Conservation (phyloP, 768 basidiomycete species). For the Boletus patriciae region DNA sequence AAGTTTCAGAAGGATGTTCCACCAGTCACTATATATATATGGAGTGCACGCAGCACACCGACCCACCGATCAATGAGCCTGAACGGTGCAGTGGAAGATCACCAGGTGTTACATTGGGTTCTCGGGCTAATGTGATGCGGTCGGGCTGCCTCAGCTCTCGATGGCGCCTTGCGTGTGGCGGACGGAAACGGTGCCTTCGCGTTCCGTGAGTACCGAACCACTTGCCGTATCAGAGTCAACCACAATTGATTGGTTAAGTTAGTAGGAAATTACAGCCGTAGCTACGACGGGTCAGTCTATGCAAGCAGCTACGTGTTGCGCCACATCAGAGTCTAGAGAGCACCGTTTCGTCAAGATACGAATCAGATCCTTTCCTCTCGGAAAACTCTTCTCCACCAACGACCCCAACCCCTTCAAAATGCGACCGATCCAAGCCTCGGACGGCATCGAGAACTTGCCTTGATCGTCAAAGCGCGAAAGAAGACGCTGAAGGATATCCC, state of each 20-base stretch:
- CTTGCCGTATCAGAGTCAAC: too few species aligned
- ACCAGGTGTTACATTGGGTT: too few species aligned
- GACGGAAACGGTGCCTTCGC: too few species aligned
- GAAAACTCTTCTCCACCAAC: conserved; percentile 17
- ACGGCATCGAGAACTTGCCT: conserved; percentile 32
- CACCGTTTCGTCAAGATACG: conserved; percentile 31
- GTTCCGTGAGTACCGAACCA: too few species aligned
- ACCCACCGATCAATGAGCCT: too few species aligned
- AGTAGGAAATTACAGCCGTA: background rate
- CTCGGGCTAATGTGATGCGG: too few species aligned
- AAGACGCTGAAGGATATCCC: conserved; percentile 19
- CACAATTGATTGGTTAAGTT: background rate
- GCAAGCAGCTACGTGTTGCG: conserved; percentile 22
- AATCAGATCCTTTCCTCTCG: conserved; percentile 27
- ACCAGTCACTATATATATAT: too few species aligned
- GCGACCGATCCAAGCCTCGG: conserved; percentile 28
- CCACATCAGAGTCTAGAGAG: conserved; percentile 21
- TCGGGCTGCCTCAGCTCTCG: too few species aligned
- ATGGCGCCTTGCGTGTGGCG: too few species aligned
- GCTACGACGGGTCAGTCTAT: conserved; percentile 10
- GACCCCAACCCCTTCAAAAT: conserved; percentile 26
- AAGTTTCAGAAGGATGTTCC: too few species aligned
- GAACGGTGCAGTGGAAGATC: too few species aligned
- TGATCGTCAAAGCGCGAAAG: conserved; percentile 24
- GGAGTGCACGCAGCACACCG: too few species aligned